Percentiles rank a stretch among this genome's conserved stretches.
These are phyloP conservation scores for Pyrenula aspistea DNA, from an alignment of 495 filamentous ascomycete species.

Conservation along the genomic window DNA sequence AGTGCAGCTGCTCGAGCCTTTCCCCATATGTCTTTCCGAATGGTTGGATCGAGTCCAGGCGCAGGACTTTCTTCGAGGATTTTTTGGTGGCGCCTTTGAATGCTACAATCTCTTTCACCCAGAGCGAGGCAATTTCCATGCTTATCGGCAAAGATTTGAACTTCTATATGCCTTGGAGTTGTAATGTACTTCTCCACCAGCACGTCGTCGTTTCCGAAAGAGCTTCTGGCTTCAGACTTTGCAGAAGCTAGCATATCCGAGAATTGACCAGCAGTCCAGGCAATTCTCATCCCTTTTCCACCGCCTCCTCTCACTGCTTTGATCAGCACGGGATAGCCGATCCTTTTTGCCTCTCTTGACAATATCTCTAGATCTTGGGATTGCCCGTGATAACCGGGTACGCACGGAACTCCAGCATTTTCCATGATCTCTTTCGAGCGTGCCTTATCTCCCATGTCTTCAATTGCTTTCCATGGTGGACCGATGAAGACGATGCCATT, in stretches of 20 bases:
- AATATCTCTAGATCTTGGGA: constrained; percentile 70
- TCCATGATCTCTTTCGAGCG: constrained; percentile 92
- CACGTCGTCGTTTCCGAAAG: constrained; percentile 94
- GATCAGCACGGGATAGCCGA: constrained; percentile 85
- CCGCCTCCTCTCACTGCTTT: constrained; percentile 97
- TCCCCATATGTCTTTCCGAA: constrained; percentile 81
- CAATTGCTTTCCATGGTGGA: constrained; percentile 83
- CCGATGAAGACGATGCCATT: constrained; percentile 92
- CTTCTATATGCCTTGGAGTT: constrained; percentile 90
- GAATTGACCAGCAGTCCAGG: constrained; percentile 61
- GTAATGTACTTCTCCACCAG: constrained; percentile 95
- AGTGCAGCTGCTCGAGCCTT: constrained; percentile 83
- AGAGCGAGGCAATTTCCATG: constrained; percentile 74
- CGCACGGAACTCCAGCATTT: constrained; percentile 82
- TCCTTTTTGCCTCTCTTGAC: constrained; percentile 59
- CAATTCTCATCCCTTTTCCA: constrained; percentile 99
- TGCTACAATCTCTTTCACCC: constrained; percentile 77
- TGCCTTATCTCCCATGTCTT: constrained; percentile 95
- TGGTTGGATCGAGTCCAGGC: constrained; percentile 65
- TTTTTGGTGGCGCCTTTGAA: constrained; percentile 89
- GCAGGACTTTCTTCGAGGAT: constrained; percentile 95
- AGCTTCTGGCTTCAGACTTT: constrained; percentile 78
- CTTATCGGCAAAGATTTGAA: constrained; percentile 93
- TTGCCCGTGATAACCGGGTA: constrained; percentile 86
- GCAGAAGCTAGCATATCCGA: constrained; percentile 71